Percentiles rank a stretch among this genome's conserved stretches.
Evolutionary conservation across 768 basidiomycete species (phyloP).

Genomic region (Hygrophoropsis aurantiaca): DNA sequence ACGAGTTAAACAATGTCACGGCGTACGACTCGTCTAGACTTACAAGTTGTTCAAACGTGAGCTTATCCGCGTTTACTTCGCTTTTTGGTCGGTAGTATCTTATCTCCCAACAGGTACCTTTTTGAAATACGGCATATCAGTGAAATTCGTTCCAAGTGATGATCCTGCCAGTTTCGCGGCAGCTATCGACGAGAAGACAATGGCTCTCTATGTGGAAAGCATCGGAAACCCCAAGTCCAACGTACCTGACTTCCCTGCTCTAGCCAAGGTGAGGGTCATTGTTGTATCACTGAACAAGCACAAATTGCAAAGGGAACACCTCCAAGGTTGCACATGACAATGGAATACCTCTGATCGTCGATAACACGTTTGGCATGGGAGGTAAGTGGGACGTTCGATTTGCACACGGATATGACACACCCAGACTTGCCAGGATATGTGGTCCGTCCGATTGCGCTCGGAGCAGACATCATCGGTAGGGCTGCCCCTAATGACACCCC

Average conservation of each 20-base stretch:
- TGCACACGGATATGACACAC: neutral
- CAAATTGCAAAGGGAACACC: no score
- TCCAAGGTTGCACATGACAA: conserved; percentile 72
- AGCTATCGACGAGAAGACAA: conserved; percentile 77
- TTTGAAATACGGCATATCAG: conserved; percentile 54
- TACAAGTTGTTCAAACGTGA: conserved; percentile 66
- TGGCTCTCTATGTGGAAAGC: conserved; percentile 71
- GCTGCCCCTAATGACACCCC: neutral
- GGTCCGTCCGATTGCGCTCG: conserved; percentile 65
- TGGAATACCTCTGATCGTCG: conserved; percentile 76
- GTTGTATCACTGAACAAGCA: neutral
- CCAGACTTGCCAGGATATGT: conserved; percentile 48
- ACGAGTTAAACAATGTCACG: no score
- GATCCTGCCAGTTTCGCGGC: conserved; percentile 58
- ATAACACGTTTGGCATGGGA: conserved; percentile 79
- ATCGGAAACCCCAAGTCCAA: conserved; percentile 80
- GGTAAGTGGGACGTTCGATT: conserved; percentile 24
- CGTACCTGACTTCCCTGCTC: conserved; percentile 62
- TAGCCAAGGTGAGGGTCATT: conserved; percentile 55
- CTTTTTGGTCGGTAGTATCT: neutral
- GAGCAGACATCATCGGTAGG: conserved; percentile 75
- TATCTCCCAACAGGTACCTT: conserved; percentile 40
- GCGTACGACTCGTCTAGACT: conserved; percentile 42
- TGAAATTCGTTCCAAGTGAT: conserved; percentile 60
- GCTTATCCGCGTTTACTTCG: neutral